Percentiles rank a stretch among this genome's conserved stretches.
Evolutionary conservation across 2,329 filamentous ascomycete genomes (phyloP).

Genomic region (Fusarium oligoseptatum): DNA sequence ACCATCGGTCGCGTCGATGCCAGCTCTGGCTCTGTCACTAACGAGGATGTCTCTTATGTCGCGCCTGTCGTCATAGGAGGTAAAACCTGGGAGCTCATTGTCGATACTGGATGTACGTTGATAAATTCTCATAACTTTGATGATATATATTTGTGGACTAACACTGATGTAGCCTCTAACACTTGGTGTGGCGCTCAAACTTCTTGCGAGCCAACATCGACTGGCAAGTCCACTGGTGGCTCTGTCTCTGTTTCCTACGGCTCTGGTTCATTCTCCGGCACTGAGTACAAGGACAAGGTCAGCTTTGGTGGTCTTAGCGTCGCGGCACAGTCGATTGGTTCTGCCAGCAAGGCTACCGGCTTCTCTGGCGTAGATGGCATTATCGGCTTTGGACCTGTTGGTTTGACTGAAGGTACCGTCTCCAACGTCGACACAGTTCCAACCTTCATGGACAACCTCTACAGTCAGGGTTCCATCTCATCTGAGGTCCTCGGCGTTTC

Average conservation of each 20-base stretch:
- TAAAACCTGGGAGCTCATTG: not conserved
- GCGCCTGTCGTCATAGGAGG: not conserved
- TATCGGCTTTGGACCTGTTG: not conserved
- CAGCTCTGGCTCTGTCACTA: not conserved
- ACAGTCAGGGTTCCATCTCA: not conserved
- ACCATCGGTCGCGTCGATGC: not conserved
- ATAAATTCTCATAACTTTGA: not conserved
- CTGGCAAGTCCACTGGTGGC: not conserved
- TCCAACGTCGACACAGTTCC: not conserved
- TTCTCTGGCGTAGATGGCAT: not conserved
- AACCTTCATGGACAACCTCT: not conserved
- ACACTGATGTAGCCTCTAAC: not conserved
- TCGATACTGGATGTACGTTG: not conserved
- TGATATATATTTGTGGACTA: not conserved
- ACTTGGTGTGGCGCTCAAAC: not conserved
- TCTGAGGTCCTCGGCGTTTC: not conserved
- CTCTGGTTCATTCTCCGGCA: not conserved
- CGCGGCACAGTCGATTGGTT: not conserved
- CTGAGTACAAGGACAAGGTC: not conserved
- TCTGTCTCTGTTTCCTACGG: not conserved
- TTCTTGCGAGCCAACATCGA: not conserved
- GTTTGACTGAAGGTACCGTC: not conserved
- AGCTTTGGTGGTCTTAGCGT: not conserved
- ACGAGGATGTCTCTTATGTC: not conserved
- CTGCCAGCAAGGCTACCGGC: not conserved